These are phyloP conservation scores for Poa pratensis DNA, from an alignment of 176 grass and related monocot genomes.

Conservation along the genomic window DNA sequence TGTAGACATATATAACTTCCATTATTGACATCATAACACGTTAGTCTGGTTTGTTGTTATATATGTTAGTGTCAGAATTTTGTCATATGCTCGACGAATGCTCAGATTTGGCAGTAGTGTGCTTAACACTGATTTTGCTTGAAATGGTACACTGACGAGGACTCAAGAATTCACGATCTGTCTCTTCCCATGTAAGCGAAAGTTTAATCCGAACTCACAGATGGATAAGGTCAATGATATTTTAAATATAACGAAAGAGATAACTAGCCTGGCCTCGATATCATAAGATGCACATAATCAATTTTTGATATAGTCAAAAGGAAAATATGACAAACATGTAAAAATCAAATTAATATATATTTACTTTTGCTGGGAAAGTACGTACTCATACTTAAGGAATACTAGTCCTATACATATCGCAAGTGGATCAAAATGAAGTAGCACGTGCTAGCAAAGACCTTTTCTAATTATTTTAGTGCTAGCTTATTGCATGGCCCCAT, in stretches of 20 bases:
- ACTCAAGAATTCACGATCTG: not conserved
- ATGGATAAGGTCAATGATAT: not conserved
- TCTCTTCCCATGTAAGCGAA: not conserved
- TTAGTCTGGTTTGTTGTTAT: not conserved
- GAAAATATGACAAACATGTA: no score
- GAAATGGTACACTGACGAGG: constrained; percentile 1
- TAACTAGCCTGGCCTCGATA: not conserved
- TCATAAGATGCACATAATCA: not conserved
- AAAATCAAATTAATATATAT: no score
- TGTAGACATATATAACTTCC: constrained; percentile 5
- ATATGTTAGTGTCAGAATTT: not conserved
- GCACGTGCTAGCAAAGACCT: not conserved
- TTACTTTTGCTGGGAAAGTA: not conserved
- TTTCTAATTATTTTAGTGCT: not conserved
- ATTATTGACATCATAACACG: not conserved
- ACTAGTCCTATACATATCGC: not conserved
- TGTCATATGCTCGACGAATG: not conserved
- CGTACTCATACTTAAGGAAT: not conserved
- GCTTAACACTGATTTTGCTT: constrained; percentile 7
- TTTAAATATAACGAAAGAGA: not conserved
- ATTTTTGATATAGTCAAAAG: no score
- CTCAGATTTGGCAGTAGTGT: not conserved
- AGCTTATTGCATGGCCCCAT: not conserved
- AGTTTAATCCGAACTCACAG: not conserved
- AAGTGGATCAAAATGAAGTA: not conserved